Conservation (phyloP, 768 basidiomycete genomes). For the Amanita phalloides region DNA sequence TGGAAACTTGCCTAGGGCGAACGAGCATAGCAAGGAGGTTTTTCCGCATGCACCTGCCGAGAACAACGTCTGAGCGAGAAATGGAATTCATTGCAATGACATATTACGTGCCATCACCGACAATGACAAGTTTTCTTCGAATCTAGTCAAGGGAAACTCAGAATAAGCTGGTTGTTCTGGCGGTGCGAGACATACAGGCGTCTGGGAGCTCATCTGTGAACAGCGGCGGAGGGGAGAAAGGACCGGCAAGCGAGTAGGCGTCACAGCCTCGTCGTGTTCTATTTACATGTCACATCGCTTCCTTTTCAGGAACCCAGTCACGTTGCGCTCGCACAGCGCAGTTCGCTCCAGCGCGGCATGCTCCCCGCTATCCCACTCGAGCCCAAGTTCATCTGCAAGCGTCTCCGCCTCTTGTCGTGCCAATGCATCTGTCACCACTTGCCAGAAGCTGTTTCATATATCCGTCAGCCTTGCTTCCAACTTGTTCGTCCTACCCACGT, state of each 20-base stretch:
- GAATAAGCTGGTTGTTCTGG: not conserved
- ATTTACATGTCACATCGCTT: slow-evolving; percentile 25
- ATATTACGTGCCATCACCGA: slow-evolving; percentile 76
- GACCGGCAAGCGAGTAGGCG: slow-evolving; percentile 6
- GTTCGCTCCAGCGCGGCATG: slow-evolving; percentile 56
- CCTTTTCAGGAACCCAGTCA: slow-evolving; percentile 33
- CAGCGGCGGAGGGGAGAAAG: slow-evolving; percentile 1
- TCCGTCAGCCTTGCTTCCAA: not conserved
- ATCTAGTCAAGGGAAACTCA: slow-evolving; percentile 41
- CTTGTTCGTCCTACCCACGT: slow-evolving; percentile 33
- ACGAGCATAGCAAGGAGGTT: slow-evolving; percentile 83
- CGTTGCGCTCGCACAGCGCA: slow-evolving; percentile 37
- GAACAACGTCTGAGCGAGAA: slow-evolving; percentile 12
- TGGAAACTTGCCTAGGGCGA: slow-evolving; percentile 90
- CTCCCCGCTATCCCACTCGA: slow-evolving; percentile 70
- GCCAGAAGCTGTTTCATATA: slow-evolving; percentile 58
- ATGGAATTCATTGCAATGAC: slow-evolving; percentile 4
- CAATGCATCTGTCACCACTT: slow-evolving; percentile 55
- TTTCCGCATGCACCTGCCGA: slow-evolving; percentile 86
- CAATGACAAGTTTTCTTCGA: slow-evolving; percentile 90
- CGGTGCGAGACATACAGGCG: slow-evolving; percentile 37
- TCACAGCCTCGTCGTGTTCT: slow-evolving; percentile 19
- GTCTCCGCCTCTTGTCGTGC: slow-evolving; percentile 51
- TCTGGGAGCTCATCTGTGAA: slow-evolving; percentile 36
- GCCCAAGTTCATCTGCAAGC: slow-evolving; percentile 73